Base-by-base conservation (phyloP, 352 stramenopile species). In the Pythium insidiosum region DNA sequence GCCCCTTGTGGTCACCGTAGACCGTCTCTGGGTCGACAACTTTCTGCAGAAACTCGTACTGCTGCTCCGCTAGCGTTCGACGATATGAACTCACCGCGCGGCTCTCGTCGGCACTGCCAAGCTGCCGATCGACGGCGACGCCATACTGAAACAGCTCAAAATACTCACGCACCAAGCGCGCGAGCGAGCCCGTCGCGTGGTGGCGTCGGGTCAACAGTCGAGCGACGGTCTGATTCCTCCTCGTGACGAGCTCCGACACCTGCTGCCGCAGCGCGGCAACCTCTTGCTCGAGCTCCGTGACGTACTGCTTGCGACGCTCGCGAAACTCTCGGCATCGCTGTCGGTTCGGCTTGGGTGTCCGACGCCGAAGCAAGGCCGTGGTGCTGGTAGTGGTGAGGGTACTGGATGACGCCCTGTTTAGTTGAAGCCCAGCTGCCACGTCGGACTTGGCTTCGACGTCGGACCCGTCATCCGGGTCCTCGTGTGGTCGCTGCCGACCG, bases 321-420 rank as follows among this genome's bases (percentile, higher is more conserved):
- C 54, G 54, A 19, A 63, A 63, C 34, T 63, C 54, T 40, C 54
- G 57, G 34, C 54, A 63, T 3, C 54, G 54, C 40, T 63, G 54
- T 9, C 48, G 47, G 30, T 63, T 63, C 16, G 54, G 54, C 35
- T 63, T 63, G 20, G 54, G 54, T 16, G 54, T 40, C 29, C 54
- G 54, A 6, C 38, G 48, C 35, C 35, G 28, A 15, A 26, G 26
- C 24, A 36, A 18, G 0, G 22, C 23, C 22, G 24, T 23, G 4
- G 19, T 35, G n/a, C 16, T 40, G 15, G 34, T 39, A 15, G 34
- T 39, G 9, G 34, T 20, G n/a, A n/a, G n/a, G n/a, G n/a, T n/a
- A n/a, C n/a, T n/a, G n/a, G n/a, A n/a, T n/a, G n/a, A n/a, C n/a
- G n/a, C n/a, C n/a, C n/a, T n/a, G n/a, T n/a, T n/a, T n/a, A n/a